These are phyloP conservation scores for Haplosporangium gracile DNA, from an alignment of 192 early-diverging fungal species.

Conservation along the genomic window DNA sequence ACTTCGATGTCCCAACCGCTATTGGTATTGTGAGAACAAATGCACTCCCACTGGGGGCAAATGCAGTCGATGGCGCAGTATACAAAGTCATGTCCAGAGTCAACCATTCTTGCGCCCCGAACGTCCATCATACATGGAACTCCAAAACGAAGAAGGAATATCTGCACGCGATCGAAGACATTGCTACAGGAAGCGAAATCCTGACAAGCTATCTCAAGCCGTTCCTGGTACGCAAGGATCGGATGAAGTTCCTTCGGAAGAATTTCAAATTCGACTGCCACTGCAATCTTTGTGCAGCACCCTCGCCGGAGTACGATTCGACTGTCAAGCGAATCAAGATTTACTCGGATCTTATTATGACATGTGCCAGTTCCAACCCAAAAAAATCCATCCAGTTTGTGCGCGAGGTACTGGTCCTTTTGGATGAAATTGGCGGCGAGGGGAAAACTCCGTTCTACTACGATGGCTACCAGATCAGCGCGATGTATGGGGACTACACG, in stretches of 20 bases:
- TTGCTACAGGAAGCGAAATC: conserved; percentile 23
- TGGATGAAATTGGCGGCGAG: conserved; percentile 10
- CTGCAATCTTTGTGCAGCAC: conserved; percentile 15
- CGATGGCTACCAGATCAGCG: conserved; percentile 32
- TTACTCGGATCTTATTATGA: conserved; percentile 27
- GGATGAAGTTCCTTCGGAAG: conserved; percentile 1
- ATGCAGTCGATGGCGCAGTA: conserved; percentile 17
- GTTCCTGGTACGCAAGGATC: conserved; percentile 2
- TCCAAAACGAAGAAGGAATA: conserved; percentile 24
- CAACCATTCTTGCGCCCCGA: conserved; percentile 27
- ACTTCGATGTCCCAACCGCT: conserved; percentile 5
- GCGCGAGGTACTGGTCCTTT: conserved; percentile 18
- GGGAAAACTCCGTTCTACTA: conserved; percentile 29
- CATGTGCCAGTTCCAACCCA: conserved; percentile 11
- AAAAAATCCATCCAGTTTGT: conserved; percentile 23
- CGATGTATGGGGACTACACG: conserved; percentile 28
- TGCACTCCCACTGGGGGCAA: conserved; percentile 18
- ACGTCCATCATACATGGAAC: conserved; percentile 25
- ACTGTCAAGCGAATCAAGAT: conserved; percentile 13
- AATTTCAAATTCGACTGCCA: conserved; percentile 29
- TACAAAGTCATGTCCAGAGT: conserved; percentile 24
- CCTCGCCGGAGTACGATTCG: conserved; percentile 17
- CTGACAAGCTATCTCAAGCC: conserved; percentile 25
- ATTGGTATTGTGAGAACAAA: conserved; percentile 25
- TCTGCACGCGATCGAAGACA: conserved; percentile 19